A percentile compares a stretch with the other conserved stretches of the same genome.
Evolutionary conservation across 2,329 filamentous ascomycete species (phyloP).

Genomic region (Beauveria rudraprayagi): DNA sequence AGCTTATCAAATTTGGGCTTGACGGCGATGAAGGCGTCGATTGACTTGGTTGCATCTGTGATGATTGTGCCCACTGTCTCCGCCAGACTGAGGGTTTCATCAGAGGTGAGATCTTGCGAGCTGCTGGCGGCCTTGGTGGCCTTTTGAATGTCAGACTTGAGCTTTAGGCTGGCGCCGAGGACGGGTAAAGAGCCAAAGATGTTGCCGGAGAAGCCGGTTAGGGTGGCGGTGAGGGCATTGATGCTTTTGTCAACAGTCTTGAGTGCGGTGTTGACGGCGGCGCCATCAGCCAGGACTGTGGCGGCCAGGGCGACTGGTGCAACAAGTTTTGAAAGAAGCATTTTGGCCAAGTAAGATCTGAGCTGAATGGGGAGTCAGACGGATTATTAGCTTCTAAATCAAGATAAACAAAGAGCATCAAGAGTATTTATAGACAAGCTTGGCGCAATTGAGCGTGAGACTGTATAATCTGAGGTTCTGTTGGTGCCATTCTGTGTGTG

Average conservation of each 20-base stretch:
- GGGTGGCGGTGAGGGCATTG: neutral
- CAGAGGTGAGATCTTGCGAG: neutral
- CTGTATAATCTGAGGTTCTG: neutral
- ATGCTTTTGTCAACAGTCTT: neutral
- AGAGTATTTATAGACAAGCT: neutral
- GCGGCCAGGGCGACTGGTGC: constrained; percentile 1
- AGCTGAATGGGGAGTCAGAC: neutral
- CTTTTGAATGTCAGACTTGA: neutral
- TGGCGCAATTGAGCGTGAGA: neutral
- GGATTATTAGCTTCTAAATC: neutral
- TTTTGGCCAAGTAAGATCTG: neutral
- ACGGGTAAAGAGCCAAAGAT: constrained; percentile 5
- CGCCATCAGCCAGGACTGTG: constrained; percentile 4
- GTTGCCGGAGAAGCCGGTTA: constrained; percentile 1
- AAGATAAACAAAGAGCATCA: neutral
- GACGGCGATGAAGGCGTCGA: constrained; percentile 6
- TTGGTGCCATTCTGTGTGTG: neutral
- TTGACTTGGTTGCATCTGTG: neutral
- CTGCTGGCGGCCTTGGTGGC: neutral
- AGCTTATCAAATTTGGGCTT: constrained; percentile 11
- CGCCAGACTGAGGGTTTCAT: neutral
- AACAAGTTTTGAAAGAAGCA: neutral
- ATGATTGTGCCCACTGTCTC: neutral
- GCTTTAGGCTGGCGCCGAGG: neutral
- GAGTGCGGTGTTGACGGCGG: neutral